phyloP scores from a whole-genome alignment of 2,329 filamentous ascomycete species.

The Pseudopyricularia javanii region DNA sequence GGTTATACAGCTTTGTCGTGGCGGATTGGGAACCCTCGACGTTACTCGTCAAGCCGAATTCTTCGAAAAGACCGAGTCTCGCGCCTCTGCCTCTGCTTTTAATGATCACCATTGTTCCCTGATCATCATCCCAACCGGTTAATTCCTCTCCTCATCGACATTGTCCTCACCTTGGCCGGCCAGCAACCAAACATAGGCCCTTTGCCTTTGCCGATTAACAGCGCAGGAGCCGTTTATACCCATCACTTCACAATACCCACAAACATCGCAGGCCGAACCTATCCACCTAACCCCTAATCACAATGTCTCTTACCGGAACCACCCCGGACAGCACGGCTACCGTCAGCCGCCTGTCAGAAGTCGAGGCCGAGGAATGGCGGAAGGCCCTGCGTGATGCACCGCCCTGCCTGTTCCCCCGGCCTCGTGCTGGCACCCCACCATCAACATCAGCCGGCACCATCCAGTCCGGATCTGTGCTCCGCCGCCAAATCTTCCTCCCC shows the following conservation, averaged over 20 bases:
- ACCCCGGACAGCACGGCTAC: neutral
- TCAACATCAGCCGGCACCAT: neutral
- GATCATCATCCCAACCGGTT: no score
- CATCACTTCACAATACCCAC: no score
- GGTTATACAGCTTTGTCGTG: no score
- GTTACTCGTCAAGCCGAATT: no score
- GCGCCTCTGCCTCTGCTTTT: no score
- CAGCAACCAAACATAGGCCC: no score
- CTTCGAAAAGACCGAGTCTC: no score
- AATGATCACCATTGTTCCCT: no score
- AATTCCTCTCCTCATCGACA: no score
- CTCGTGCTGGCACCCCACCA: neutral
- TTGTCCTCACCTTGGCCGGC: no score
- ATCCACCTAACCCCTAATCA: neutral
- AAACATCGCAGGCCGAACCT: neutral
- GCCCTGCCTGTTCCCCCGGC: neutral
- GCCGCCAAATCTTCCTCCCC: slow-evolving; percentile 17
- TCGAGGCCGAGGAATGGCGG: neutral
- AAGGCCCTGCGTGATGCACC: neutral
- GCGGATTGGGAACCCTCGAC: neutral
- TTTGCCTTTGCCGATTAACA: no score
- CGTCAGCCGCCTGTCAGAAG: neutral
- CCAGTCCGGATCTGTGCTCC: slow-evolving; percentile 1
- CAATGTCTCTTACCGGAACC: neutral
- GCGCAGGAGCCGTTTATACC: no score